Conservation (phyloP, 306 rosid genomes). For the Cicer cuneatum region DNA sequence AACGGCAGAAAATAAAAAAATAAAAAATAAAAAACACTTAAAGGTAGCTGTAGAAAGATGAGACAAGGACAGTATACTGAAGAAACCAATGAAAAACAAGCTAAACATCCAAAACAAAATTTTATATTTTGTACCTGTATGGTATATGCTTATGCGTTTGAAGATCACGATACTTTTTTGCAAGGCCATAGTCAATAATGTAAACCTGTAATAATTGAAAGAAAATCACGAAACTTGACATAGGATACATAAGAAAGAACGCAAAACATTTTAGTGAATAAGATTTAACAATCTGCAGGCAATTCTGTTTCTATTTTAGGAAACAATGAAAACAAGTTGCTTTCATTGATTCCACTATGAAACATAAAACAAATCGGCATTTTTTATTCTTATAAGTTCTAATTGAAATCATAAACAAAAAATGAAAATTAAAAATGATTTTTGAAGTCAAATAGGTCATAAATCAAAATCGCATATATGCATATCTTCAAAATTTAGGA, state of each 20-base stretch:
- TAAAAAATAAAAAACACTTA: neutral
- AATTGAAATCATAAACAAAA: no score
- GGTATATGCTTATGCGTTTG: slow-evolving; percentile 99
- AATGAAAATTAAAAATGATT: no score
- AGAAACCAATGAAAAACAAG: slow-evolving; percentile 40
- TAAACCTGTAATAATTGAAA: slow-evolving; percentile 68
- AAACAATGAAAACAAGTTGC: neutral
- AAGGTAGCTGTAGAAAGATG: slow-evolving; percentile 7
- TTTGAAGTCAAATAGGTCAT: no score
- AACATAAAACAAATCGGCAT: neutral
- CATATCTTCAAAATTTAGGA: no score
- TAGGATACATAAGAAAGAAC: neutral
- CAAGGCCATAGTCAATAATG: slow-evolving; percentile 96
- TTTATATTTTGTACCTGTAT: slow-evolving; percentile 71
- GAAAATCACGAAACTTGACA: slow-evolving; percentile 33
- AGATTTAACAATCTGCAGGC: neutral
- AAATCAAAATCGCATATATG: no score
- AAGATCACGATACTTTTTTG: slow-evolving; percentile 92
- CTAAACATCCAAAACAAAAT: slow-evolving; percentile 34
- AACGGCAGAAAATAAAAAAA: neutral
- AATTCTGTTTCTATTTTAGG: neutral
- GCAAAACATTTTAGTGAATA: neutral
- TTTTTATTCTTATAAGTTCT: neutral
- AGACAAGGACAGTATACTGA: neutral
- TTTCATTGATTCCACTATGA: neutral